Percentiles rank a stretch among this genome's conserved stretches.
phyloP scores from a whole-genome alignment of 2,329 filamentous ascomycete species.

The Nothophaeocryptopus gaeumannii region DNA sequence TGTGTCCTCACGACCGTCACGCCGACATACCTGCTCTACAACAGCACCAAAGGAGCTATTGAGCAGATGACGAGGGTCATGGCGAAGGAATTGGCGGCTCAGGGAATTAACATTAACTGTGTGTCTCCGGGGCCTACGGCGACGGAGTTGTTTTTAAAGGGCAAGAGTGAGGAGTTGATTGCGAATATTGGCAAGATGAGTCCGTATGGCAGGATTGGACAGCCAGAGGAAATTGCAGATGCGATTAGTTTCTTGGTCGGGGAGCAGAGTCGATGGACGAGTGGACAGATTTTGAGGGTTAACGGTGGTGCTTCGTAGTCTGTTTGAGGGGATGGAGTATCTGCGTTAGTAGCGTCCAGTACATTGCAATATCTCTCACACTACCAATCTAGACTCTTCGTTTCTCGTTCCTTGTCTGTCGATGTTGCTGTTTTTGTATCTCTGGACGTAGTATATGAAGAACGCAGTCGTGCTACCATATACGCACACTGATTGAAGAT shows the following conservation, averaged over 20 bases:
- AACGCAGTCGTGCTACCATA: no score
- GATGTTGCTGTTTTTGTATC: no score
- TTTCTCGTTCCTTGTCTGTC: no score
- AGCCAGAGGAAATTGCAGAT: slow-evolving; percentile 51
- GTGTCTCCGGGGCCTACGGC: slow-evolving; percentile 55
- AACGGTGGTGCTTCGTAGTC: slow-evolving; percentile 39
- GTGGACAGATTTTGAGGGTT: slow-evolving; percentile 47
- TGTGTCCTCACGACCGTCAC: slow-evolving; percentile 40
- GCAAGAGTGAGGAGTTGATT: slow-evolving; percentile 48
- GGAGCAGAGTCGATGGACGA: slow-evolving; percentile 40
- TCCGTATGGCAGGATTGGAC: slow-evolving; percentile 47
- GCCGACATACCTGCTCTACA: slow-evolving; percentile 53
- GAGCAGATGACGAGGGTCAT: slow-evolving; percentile 58
- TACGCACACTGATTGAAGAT: no score
- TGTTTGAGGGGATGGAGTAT: no score
- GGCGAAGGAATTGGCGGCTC: slow-evolving; percentile 54
- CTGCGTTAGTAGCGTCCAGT: no score
- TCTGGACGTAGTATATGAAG: no score
- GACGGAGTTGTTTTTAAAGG: slow-evolving; percentile 54
- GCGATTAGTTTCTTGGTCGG: slow-evolving; percentile 44
- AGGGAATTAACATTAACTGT: slow-evolving; percentile 53
- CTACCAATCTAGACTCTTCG: no score
- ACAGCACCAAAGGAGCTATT: slow-evolving; percentile 57
- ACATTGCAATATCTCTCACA: no score
- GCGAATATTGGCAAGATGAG: slow-evolving; percentile 41